Evolutionary conservation across 2,329 filamentous ascomycete species (phyloP), one percentile per base, ranked within the genome.

Genomic region (Epichloe glyceriae): DNA sequence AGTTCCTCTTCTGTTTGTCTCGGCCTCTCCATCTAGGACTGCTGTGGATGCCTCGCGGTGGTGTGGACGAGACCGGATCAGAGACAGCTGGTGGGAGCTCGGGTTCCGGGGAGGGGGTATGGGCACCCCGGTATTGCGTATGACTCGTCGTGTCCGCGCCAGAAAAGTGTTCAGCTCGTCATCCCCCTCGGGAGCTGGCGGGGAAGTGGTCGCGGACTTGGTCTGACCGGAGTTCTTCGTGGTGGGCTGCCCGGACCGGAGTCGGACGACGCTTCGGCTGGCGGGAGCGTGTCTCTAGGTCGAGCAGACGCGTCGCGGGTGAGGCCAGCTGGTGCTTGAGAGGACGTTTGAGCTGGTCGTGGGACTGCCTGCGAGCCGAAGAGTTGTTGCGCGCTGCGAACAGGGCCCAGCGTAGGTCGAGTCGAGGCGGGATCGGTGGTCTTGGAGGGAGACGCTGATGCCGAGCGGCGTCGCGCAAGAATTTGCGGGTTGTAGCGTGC

Each of bases 401-500:
- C 40, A 12, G 33, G 48, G 35, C 15, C 55, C 19, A 3, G 35
- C 17, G 33, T n/a, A 19, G 12, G 51, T 4, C 22, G 41, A 44
- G 7, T 47, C 35, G 14, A 30, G 3, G 54, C 52, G 2, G 56
- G 44, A 43, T 59, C 60, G 38, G 55, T 55, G 4, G 53, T 44
- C 1, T 51, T 52, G 53, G 62, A 57, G 53, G 67, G 64, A 54
- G 65, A 52, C 41, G 66, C 59, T 57, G 68, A 57, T 58, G 67
- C 61, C 51, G 68, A 67, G 58, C 68, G 58, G 60, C 68, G 62
- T 55, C 73, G 70, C 51, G 72, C 67, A 35, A 82, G 64, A 6
- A 82, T 69, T 11, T 80, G 74, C 0, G 81, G 78, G 54, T 84
- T 78, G 46, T 78, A 74, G 55, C 78, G 75, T 52, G 80, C 71